Percentiles rank a stretch among this genome's conserved stretches.
Evolutionary conservation across 805 yeast genomes (phyloP).

Genomic region (Starmerella ratchasimensis): DNA sequence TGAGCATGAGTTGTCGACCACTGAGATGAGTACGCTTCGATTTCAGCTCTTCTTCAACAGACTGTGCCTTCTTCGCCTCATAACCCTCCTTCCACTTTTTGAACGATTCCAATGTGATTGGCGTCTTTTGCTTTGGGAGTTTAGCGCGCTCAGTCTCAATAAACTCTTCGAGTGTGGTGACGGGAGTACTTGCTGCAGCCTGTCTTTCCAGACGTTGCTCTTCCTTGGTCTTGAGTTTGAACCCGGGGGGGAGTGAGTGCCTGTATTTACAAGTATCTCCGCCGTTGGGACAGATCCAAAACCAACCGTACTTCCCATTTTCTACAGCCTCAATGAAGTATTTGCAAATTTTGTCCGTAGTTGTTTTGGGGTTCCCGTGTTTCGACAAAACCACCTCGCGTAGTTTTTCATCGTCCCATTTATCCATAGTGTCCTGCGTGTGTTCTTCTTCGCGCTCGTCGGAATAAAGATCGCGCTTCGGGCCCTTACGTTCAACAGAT

Average conservation of each 20-base stretch:
- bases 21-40: conserved; percentile 21
- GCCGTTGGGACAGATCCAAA: conserved; percentile 94
- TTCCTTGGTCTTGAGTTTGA: conserved; percentile 91
- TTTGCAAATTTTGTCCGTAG: conserved; percentile 92
- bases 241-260: conserved; percentile 94
- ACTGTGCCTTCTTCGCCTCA: conserved; percentile 37
- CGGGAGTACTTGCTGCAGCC: conserved; percentile 72
- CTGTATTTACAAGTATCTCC: conserved; percentile 86
- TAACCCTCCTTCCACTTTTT: conserved; percentile 71
- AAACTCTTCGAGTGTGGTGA: conserved; percentile 89
- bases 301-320: conserved; percentile 96
- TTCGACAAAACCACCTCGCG: conserved; percentile 74
- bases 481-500: conserved; percentile 71
- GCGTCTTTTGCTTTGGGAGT: conserved; percentile 62
- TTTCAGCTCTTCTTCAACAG: conserved; percentile 34
- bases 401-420: conserved; percentile 94
- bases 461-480: conserved; percentile 81
- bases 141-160: conserved; percentile 83
- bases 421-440: conserved; percentile 80
- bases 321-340: conserved; percentile 93
- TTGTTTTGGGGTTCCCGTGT: conserved; percentile 87
- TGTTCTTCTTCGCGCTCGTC: conserved; percentile 56
- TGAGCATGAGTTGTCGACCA: conserved; percentile 29
- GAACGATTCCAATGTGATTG: conserved; percentile 72
- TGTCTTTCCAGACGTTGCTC: conserved; percentile 78